phyloP scores from a whole-genome alignment of 164 flowering plant genomes.

The Litsea cubeba region DNA sequence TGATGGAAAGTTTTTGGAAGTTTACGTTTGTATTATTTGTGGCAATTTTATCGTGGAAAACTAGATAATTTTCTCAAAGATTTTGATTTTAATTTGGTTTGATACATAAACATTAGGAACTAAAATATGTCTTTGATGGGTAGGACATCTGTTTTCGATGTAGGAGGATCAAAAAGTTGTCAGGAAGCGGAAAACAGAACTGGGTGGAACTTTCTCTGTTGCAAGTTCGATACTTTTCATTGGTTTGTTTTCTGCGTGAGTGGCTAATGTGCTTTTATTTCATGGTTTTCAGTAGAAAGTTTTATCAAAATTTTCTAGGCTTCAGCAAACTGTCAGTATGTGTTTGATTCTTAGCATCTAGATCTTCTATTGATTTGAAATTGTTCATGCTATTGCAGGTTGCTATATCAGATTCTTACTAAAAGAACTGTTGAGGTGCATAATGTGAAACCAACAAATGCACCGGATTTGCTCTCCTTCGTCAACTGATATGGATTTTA shows the following conservation, averaged over 20 bases:
- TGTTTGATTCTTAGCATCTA: constrained; percentile 2
- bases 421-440: constrained; percentile 78
- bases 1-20: too few relatives aligned
- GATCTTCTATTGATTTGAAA: constrained; percentile 18
- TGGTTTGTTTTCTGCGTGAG: constrained; percentile 92
- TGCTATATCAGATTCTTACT: constrained; percentile 84
- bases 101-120: background rate
- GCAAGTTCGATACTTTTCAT: constrained; percentile 87
- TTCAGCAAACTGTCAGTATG: background rate
- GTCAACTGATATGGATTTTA: constrained; percentile 83
- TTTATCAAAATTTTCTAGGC: too few relatives aligned
- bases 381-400: constrained; percentile 45
- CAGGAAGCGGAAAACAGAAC: constrained; percentile 87
- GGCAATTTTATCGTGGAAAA: background rate
- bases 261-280: constrained; percentile 9
- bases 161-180: constrained; percentile 84
- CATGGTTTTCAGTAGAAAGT: background rate
- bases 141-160: constrained; percentile 9
- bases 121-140: background rate
- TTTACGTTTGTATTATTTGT: background rate
- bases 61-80: background rate
- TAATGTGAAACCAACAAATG: constrained; percentile 72
- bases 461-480: constrained; percentile 69
- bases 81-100: too few relatives aligned
- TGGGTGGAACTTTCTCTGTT: constrained; percentile 87